Base-by-base conservation (phyloP, 2,329 filamentous ascomycete genomes). In the Scytalidium lignicola region DNA sequence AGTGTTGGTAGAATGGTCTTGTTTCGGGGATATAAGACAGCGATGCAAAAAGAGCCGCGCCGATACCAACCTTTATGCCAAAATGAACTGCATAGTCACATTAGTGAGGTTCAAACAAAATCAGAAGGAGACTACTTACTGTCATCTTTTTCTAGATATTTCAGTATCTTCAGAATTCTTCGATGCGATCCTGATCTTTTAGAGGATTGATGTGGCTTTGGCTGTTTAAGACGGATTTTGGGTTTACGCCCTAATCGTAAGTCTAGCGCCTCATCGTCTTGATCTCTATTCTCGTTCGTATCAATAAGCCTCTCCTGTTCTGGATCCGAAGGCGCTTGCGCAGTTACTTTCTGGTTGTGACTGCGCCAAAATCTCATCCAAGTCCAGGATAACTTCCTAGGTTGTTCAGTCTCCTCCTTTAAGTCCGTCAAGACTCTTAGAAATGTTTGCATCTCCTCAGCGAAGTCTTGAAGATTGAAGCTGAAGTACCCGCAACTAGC, bases 401-500 rank as follows among this genome's bases (percentile, higher is more conserved):
- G 78, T 22, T 79, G 72, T 39, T 86, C 81, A 21, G 82, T 82
- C 17, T 80, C 72, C 54, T 86, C 79, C 64, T 93, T 91, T 39
- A 97, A 70, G 40, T 96, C 88, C 62, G 96, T 90, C 3, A 99
- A 71, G 1, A 93, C 84, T 46, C 89, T 82, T 41, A 99, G 69
- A 58, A 95, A 93, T 12, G 79, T 80, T 56, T 88, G 82, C 71
- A 95, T 87, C 62, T 96, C 90, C 63, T 95, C 88, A 0, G 90
- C 91, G 62, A 97, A 92, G 57, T 93, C 88, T 54, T 93, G 81
- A 21, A 99, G 74, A 41, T 88, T 95, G 65, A 93, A 96, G 63
- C 88, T 92, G 64, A 97, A 99, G 67, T 97, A 91, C 0, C 93
- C 92, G 62, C 93, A 99, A 49, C 91, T 95, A n/a, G 93, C 92